These are phyloP conservation scores for Fusarium miscanthi DNA, from an alignment of 2,329 filamentous ascomycete genomes.

Conservation along the genomic window DNA sequence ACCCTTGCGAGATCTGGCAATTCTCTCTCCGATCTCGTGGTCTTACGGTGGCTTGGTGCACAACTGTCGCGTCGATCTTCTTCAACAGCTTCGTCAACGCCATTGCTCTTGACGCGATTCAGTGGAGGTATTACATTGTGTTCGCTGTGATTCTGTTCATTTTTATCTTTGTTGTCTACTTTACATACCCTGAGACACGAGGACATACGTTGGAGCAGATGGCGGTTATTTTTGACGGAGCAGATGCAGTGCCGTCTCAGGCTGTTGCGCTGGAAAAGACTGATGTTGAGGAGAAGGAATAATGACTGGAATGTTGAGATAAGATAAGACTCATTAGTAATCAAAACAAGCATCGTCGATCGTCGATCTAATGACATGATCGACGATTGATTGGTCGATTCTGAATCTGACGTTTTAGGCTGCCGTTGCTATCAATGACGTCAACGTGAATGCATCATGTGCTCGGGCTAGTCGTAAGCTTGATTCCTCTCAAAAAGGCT, in stretches of 20 bases:
- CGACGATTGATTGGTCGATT: neutral
- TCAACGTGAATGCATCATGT: slow-evolving; percentile 21
- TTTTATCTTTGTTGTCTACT: neutral
- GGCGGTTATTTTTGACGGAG: slow-evolving; percentile 5
- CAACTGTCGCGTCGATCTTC: neutral
- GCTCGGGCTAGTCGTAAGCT: slow-evolving; percentile 16
- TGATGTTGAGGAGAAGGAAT: neutral
- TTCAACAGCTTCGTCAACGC: slow-evolving; percentile 16
- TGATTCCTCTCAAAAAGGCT: slow-evolving; percentile 15
- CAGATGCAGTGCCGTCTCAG: neutral
- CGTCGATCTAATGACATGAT: neutral
- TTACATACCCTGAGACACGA: neutral
- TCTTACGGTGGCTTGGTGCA: neutral
- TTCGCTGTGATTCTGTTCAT: neutral
- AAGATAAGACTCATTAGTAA: neutral
- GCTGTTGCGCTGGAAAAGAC: neutral
- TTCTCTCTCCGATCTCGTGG: neutral
- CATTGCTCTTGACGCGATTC: slow-evolving; percentile 5
- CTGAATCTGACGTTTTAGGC: neutral
- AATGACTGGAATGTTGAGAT: neutral
- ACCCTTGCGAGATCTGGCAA: slow-evolving; percentile 14
- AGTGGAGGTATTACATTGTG: slow-evolving; percentile 8
- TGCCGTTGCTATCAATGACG: slow-evolving; percentile 20
- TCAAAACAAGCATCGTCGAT: neutral
- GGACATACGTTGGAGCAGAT: slow-evolving; percentile 8